Conservation (phyloP, 179 eudicot genomes). For the Patellifolia procumbens region DNA sequence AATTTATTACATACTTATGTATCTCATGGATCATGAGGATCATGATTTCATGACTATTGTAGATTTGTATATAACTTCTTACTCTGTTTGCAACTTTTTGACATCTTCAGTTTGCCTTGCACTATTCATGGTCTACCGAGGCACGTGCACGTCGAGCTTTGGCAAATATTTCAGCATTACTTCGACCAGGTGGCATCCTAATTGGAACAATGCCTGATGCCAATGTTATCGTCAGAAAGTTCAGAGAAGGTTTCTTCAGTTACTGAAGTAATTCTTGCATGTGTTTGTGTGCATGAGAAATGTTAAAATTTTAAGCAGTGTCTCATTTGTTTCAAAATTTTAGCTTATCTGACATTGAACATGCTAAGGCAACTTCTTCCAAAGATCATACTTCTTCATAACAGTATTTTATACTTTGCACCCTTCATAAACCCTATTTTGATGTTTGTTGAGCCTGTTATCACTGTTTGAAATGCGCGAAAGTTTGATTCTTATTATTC, state of each 20-base stretch:
- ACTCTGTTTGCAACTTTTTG: background rate
- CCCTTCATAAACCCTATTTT: too few relatives aligned
- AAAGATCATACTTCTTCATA: background rate
- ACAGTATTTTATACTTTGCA: background rate
- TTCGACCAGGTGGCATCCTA: constrained; percentile 93
- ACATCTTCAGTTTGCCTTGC: constrained; percentile 88
- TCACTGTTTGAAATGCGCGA: background rate
- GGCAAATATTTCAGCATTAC: constrained; percentile 93
- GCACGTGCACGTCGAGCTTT: constrained; percentile 97
- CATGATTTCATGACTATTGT: background rate
- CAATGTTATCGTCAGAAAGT: constrained; percentile 87
- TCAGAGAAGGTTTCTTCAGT: constrained; percentile 69
- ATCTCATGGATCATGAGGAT: background rate
- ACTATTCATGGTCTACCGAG: constrained; percentile 99
- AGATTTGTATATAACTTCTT: background rate
- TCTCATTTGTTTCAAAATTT: background rate
- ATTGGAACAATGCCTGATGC: constrained; percentile 99
- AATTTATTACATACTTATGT: too few relatives aligned
- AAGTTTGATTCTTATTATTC: background rate
- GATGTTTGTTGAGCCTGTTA: background rate
- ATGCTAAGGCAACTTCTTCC: background rate
- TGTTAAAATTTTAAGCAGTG: background rate
- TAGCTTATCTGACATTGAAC: background rate
- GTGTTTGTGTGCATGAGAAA: background rate
- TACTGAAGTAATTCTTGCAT: background rate